Percentiles rank a stretch among this genome's conserved stretches.
These are phyloP conservation scores for Dactylonectria estremocensis DNA, from an alignment of 2,329 filamentous ascomycete species.

Conservation along the genomic window DNA sequence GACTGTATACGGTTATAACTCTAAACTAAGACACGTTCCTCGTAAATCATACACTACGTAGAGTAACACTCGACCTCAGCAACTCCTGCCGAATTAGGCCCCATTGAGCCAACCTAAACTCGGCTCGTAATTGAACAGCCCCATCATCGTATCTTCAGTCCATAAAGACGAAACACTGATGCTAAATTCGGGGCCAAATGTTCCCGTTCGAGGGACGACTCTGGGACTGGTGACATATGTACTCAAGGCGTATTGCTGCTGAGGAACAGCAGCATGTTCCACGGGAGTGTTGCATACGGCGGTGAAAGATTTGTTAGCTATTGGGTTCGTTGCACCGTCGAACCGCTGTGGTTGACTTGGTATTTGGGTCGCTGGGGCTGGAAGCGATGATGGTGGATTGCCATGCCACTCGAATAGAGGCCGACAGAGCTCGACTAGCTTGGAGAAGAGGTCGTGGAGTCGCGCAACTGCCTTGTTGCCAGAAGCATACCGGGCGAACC, in stretches of 20 bases:
- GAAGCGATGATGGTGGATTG: background rate
- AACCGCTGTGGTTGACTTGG: background rate
- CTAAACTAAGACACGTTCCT: background rate
- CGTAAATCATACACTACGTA: background rate
- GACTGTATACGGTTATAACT: background rate
- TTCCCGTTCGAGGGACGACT: slow-evolving; percentile 2
- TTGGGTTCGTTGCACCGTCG: no score
- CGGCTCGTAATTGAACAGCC: slow-evolving; percentile 25
- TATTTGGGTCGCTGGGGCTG: background rate
- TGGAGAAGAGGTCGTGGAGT: slow-evolving; percentile 18
- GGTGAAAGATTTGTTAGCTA: background rate
- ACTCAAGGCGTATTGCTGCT: slow-evolving; percentile 1
- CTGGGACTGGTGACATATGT: background rate
- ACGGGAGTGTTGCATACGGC: background rate
- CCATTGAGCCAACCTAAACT: slow-evolving; percentile 20
- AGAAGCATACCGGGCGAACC: background rate
- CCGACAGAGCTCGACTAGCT: slow-evolving; percentile 15
- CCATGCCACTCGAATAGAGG: slow-evolving; percentile 7
- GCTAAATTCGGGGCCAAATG: background rate
- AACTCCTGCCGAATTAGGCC: background rate
- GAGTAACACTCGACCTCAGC: background rate
- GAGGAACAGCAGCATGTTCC: background rate
- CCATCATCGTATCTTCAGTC: slow-evolving; percentile 21
- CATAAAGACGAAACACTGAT: slow-evolving; percentile 8
- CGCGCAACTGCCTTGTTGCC: slow-evolving; percentile 8